Percentiles rank a stretch among this genome's conserved stretches.
These are phyloP conservation scores for Schizosaccharomyces octosporus DNA, from an alignment of 805 yeast genomes.

Conservation along the genomic window DNA sequence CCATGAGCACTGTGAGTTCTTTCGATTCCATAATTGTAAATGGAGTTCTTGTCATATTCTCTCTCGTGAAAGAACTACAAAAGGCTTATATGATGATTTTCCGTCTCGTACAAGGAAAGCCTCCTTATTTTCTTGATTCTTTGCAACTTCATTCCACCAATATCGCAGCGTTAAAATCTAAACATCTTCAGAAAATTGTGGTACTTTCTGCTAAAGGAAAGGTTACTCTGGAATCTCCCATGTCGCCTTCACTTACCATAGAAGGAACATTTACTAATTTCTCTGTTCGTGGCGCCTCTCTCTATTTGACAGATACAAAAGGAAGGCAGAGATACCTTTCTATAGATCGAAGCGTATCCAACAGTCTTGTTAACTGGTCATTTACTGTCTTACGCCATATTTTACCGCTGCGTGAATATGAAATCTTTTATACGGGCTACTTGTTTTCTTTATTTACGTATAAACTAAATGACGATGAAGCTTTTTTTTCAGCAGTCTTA, in stretches of 20 bases:
- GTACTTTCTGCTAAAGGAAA: constrained; percentile 1
- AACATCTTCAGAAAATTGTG: neutral
- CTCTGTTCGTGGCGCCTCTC: neutral
- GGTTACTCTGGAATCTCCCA: constrained; percentile 3
- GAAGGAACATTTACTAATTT: neutral
- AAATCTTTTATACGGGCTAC: constrained; percentile 11
- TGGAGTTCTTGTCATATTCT: neutral
- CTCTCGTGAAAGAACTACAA: neutral
- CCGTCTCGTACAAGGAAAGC: neutral
- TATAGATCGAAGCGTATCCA: neutral
- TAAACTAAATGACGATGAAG: neutral
- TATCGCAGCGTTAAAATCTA: neutral
- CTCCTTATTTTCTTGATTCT: neutral
- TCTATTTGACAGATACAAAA: neutral
- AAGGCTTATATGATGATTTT: neutral
- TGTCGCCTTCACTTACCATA: constrained; percentile 1
- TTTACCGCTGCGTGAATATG: neutral
- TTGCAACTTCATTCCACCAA: neutral
- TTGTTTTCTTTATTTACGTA: neutral
- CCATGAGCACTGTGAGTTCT: neutral
- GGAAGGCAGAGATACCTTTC: neutral
- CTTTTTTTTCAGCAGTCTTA: neutral
- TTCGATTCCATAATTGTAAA: neutral
- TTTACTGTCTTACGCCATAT: neutral
- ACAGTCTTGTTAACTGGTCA: neutral